phyloP scores from a whole-genome alignment of 345 rosid species.

The Eutrema japonicum region DNA sequence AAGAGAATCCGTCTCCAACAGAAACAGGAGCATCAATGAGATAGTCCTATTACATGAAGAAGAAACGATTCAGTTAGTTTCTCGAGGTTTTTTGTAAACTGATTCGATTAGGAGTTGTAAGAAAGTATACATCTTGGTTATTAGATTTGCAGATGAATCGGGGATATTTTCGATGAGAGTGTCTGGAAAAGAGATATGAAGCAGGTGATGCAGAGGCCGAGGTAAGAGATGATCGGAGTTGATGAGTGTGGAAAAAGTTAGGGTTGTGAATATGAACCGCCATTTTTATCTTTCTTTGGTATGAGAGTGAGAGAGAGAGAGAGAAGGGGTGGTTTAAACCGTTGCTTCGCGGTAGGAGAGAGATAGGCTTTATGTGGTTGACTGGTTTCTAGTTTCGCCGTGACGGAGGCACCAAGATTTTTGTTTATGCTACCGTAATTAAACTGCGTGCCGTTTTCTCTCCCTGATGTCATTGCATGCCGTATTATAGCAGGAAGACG shows the following conservation, averaged over 20 bases:
- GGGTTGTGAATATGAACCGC: conserved; percentile 43
- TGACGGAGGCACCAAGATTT: no score
- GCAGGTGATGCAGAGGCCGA: conserved; percentile 30
- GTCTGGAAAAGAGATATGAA: conserved; percentile 16
- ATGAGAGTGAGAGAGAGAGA: conserved; percentile 10
- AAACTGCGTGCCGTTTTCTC: no score
- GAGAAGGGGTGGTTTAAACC: conserved; percentile 37
- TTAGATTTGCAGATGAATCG: conserved; percentile 53
- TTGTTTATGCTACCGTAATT: no score
- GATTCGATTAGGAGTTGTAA: not conserved
- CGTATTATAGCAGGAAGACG: no score
- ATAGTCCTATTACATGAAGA: conserved; percentile 59
- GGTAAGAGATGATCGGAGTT: conserved; percentile 33
- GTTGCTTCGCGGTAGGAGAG: conserved; percentile 21
- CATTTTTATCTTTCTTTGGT: conserved; percentile 33
- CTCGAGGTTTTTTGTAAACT: not conserved
- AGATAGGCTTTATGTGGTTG: conserved; percentile 25
- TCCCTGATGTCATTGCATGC: no score
- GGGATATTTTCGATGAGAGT: conserved; percentile 40
- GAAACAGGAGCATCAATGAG: conserved; percentile 86
- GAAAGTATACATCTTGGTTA: conserved; percentile 50
- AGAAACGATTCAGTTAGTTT: not conserved
- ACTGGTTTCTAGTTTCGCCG: no score
- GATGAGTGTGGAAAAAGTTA: conserved; percentile 42
- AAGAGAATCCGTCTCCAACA: conserved; percentile 93